Percentiles rank a stretch among this genome's conserved stretches.
These are phyloP conservation scores for Colletotrichum sp. DNA, from an alignment of 2,329 filamentous ascomycete genomes.

Conservation along the genomic window DNA sequence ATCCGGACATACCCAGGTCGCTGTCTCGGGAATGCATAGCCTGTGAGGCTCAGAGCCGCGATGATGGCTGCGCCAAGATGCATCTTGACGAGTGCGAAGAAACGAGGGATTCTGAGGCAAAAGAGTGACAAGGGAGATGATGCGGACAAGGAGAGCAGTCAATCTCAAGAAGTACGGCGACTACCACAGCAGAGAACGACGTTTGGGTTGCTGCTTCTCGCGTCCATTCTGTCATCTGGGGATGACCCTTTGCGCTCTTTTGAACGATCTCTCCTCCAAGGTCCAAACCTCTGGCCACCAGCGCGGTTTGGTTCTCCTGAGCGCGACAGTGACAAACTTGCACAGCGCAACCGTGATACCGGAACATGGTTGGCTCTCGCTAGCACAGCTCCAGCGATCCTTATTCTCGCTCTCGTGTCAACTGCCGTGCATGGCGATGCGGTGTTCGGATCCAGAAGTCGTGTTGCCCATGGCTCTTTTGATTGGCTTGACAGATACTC, in stretches of 20 bases:
- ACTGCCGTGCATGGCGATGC: background rate
- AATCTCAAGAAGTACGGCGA: background rate
- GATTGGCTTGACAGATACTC: background rate
- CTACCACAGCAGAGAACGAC: background rate
- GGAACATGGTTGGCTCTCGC: background rate
- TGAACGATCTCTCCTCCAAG: background rate
- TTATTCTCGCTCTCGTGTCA: background rate
- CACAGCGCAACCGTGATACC: background rate
- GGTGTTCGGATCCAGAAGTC: background rate
- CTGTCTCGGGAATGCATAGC: constrained; percentile 34
- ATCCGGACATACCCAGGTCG: constrained; percentile 42
- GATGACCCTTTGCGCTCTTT: background rate
- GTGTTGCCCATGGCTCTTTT: background rate
- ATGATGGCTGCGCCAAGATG: constrained; percentile 2
- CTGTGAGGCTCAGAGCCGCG: constrained; percentile 6
- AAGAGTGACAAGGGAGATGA: background rate
- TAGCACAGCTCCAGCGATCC: background rate
- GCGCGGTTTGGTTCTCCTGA: background rate
- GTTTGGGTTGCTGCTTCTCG: background rate
- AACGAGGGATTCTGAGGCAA: background rate
- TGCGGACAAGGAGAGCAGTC: background rate
- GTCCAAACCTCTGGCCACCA: background rate
- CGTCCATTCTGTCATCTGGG: background rate
- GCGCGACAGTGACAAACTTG: background rate
- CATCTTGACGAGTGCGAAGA: background rate